Conservation (phyloP, 208 protist species). For the Wallacemonas sp. region DNA sequence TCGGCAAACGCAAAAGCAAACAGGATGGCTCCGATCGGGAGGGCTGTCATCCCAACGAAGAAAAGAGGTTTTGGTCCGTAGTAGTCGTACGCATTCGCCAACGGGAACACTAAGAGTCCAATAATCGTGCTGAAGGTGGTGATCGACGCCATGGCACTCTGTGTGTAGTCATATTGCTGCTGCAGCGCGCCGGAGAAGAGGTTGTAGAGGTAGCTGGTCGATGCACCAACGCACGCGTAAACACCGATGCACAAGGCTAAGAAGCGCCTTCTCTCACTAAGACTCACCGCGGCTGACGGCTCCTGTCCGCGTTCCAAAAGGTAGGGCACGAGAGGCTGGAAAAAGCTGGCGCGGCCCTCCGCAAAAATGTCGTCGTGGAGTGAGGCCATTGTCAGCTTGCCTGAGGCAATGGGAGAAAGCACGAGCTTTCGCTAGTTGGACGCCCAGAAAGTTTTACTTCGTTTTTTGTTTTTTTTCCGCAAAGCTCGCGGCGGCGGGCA, state of each 20-base stretch:
- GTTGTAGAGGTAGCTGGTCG: slow-evolving; percentile 72
- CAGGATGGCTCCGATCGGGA: slow-evolving; percentile 46
- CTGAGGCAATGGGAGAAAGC: neutral
- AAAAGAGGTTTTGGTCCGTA: slow-evolving; percentile 73
- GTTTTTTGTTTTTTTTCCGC: no score
- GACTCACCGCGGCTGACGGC: neutral
- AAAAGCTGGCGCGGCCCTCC: slow-evolving; percentile 22
- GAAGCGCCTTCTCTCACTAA: slow-evolving; percentile 64
- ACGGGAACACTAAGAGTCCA: slow-evolving; percentile 50
- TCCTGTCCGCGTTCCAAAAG: slow-evolving; percentile 4
- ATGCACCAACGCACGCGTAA: slow-evolving; percentile 60
- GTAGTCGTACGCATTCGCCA: slow-evolving; percentile 69
- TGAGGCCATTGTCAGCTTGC: neutral
- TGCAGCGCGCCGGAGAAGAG: slow-evolving; percentile 73
- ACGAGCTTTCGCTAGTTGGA: neutral
- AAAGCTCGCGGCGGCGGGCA: no score
- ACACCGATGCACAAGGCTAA: slow-evolving; percentile 58
- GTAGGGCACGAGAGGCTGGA: slow-evolving; percentile 22
- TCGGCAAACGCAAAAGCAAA: slow-evolving; percentile 65
- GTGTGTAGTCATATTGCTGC: slow-evolving; percentile 64
- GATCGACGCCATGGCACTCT: slow-evolving; percentile 75
- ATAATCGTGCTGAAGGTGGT: slow-evolving; percentile 48
- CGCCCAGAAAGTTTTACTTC: neutral
- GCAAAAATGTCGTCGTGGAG: slow-evolving; percentile 22
- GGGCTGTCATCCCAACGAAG: slow-evolving; percentile 39